Evolutionary conservation across 176 grass and related monocot species (phyloP).

Genomic region (Rhipidocladum racemiflorum): DNA sequence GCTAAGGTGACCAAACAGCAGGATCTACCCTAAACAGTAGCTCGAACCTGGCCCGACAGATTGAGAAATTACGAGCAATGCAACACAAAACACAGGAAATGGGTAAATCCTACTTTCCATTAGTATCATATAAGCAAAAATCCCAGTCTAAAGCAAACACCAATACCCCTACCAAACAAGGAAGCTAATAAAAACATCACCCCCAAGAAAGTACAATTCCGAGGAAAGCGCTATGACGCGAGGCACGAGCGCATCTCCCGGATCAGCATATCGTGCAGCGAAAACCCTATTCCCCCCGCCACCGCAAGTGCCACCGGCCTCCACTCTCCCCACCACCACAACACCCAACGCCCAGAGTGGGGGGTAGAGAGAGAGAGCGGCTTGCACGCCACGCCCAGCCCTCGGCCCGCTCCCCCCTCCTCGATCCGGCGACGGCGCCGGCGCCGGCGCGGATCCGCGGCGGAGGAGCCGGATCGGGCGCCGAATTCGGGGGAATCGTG

Average conservation of each 20-base stretch:
- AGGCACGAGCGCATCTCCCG: conserved; percentile 13
- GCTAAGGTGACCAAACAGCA: background rate
- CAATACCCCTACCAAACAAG: conserved; percentile 8
- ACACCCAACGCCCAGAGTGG: background rate
- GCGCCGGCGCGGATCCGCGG: conserved; percentile 12
- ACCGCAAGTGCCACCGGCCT: background rate
- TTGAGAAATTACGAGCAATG: conserved; percentile 19
- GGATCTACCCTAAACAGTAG: background rate
- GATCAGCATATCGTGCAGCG: conserved; percentile 1
- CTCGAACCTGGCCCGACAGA: background rate
- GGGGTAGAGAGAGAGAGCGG: too few species aligned
- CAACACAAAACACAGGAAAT: conserved; percentile 12
- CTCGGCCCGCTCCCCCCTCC: background rate
- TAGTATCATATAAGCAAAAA: background rate
- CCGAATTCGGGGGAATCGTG: background rate
- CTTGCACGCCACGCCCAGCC: background rate
- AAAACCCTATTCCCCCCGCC: background rate
- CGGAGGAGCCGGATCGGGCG: conserved; percentile 20
- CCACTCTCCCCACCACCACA: background rate
- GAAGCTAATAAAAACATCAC: background rate
- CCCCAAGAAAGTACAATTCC: background rate
- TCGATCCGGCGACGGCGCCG: background rate
- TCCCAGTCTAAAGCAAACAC: background rate
- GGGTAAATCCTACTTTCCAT: background rate
- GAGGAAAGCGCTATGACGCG: background rate